These are phyloP conservation scores for Juglanconis oblonga DNA, from an alignment of 2,329 filamentous ascomycete species.

Conservation along the genomic window DNA sequence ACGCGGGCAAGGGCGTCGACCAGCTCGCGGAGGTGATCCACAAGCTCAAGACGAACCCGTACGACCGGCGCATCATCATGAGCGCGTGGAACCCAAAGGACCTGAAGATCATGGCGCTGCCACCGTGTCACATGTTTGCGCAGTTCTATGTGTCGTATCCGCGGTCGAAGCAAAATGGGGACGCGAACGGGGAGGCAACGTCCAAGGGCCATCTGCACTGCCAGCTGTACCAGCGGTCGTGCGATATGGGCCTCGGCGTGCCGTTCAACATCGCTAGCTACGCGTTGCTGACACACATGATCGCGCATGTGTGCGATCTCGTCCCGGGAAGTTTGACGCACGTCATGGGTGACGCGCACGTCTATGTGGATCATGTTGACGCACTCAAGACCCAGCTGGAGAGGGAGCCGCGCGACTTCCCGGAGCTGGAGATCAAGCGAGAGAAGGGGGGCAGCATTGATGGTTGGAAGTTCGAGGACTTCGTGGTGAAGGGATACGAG, in stretches of 20 bases:
- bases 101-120: constrained; percentile 82
- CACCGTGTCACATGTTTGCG: constrained; percentile 96
- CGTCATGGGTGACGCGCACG: constrained; percentile 97
- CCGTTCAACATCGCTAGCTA: constrained; percentile 98
- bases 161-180: constrained; percentile 23
- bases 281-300: constrained; percentile 90
- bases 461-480: constrained; percentile 85
- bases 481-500: constrained; percentile 82
- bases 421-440: constrained; percentile 68
- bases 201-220: constrained; percentile 74
- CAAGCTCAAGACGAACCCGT: constrained; percentile 79
- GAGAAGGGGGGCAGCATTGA: constrained; percentile 75
- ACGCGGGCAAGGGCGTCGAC: constrained; percentile 84
- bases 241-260: constrained; percentile 95
- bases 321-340: constrained; percentile 86
- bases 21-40: constrained; percentile 88
- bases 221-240: constrained; percentile 87
- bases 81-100: constrained; percentile 93
- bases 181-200: constrained; percentile 28
- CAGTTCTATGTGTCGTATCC: constrained; percentile 91
- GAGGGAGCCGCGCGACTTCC: constrained; percentile 78
- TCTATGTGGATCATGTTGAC: constrained; percentile 90
- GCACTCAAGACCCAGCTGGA: constrained; percentile 78
- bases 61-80: constrained; percentile 86
- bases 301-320: constrained; percentile 82